These are phyloP conservation scores for Bacidia rubella DNA, from an alignment of 495 filamentous ascomycete genomes.

Conservation along the genomic window DNA sequence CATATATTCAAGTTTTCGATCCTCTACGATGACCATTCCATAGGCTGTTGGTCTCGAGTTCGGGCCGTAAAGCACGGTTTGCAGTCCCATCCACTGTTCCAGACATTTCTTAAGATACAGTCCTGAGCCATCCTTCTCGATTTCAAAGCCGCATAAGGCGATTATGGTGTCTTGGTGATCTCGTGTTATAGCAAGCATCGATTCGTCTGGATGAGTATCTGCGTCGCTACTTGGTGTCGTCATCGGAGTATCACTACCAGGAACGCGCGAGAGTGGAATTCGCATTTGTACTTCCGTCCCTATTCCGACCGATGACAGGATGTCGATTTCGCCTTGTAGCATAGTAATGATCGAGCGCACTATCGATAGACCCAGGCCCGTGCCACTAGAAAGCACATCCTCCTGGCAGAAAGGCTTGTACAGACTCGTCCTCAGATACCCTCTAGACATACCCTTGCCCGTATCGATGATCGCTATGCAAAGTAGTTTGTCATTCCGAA, in stretches of 20 bases:
- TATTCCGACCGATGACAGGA: conserved; percentile 34
- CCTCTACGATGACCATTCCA: conserved; percentile 30
- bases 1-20: conserved; percentile 14
- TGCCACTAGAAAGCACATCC: conserved; percentile 38
- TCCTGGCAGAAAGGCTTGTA: conserved; percentile 38
- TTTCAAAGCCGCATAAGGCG: conserved; percentile 23
- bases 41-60: neutral
- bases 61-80: conserved; percentile 3
- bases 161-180: conserved; percentile 7
- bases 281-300: conserved; percentile 40
- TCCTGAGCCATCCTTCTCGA: neutral
- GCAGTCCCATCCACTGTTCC: conserved; percentile 34
- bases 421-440: conserved; percentile 29
- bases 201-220: conserved; percentile 6
- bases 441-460: conserved; percentile 32
- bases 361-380: conserved; percentile 39
- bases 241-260: conserved; percentile 11
- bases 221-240: conserved; percentile 14
- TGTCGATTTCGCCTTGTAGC: conserved; percentile 38
- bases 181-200: conserved; percentile 7
- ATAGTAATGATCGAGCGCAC: conserved; percentile 41
- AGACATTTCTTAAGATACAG: conserved; percentile 21
- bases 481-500: conserved; percentile 16
- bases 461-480: conserved; percentile 33
- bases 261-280: conserved; percentile 27